Evolutionary conservation across 2,329 filamentous ascomycete genomes (phyloP).

Genomic region (Madurella mycetomatis): DNA sequence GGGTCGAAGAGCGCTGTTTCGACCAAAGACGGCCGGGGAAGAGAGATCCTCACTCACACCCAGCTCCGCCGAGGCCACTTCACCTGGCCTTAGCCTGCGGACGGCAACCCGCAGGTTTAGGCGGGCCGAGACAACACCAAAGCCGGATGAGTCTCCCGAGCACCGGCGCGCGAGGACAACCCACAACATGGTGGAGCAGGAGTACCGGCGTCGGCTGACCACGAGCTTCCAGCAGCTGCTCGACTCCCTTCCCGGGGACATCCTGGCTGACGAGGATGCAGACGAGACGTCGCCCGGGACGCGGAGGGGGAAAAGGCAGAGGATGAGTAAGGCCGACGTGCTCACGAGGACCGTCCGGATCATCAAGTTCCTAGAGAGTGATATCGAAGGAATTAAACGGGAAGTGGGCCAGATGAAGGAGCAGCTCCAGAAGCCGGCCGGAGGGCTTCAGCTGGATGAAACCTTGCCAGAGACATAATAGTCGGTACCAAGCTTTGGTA

Average conservation of each 20-base stretch:
- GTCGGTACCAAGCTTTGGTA: too few species aligned
- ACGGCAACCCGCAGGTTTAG: conserved; percentile 20
- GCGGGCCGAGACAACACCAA: conserved; percentile 2
- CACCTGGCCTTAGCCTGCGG: conserved; percentile 9
- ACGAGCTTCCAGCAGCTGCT: conserved; percentile 21
- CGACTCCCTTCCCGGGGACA: conserved; percentile 10
- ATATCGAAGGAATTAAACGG: background rate
- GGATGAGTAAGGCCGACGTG: conserved; percentile 24
- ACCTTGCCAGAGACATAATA: background rate
- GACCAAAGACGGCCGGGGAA: background rate
- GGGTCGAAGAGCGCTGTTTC: background rate
- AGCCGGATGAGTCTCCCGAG: conserved; percentile 20
- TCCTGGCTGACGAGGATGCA: background rate
- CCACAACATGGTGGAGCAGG: conserved; percentile 25
- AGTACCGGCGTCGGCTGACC: conserved; percentile 24
- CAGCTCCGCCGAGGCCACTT: background rate
- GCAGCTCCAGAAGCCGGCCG: background rate
- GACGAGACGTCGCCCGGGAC: background rate
- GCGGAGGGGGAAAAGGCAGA: background rate
- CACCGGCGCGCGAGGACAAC: conserved; percentile 18
- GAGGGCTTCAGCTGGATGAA: background rate
- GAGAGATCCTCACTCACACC: background rate
- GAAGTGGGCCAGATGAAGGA: conserved; percentile 13
- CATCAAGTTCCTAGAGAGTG: conserved; percentile 12
- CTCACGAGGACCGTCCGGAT: conserved; percentile 11